Evolutionary conservation across 257 asterid species (phyloP).

Genomic region (Cinchona pubescens): DNA sequence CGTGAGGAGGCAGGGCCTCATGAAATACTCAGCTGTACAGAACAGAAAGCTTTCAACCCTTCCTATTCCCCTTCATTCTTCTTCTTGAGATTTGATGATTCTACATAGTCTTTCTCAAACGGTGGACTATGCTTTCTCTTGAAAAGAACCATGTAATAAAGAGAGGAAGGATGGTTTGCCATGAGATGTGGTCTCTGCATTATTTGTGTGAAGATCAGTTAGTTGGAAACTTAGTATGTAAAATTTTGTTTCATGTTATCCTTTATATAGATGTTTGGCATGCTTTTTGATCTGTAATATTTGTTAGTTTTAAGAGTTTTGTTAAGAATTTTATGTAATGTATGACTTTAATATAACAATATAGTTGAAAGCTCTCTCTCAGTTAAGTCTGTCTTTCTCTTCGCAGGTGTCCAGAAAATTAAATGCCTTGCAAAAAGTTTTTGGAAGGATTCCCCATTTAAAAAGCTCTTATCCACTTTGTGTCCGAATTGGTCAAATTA

Average conservation of each 20-base stretch:
- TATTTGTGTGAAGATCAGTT: conserved; percentile 17
- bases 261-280: conserved; percentile 11
- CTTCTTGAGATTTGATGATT: conserved; percentile 29
- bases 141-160: conserved; percentile 32
- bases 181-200: no score
- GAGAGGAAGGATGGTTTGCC: conserved; percentile 26
- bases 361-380: neutral
- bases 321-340: neutral
- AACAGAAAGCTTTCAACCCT: conserved; percentile 61
- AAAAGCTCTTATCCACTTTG: neutral
- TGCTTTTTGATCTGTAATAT: conserved; percentile 10
- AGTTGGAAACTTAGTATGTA: conserved; percentile 5
- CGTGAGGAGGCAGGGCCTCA: conserved; percentile 77
- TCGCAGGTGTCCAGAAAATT: neutral
- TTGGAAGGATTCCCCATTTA: neutral
- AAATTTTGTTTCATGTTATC: conserved; percentile 5
- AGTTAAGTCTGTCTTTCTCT: neutral
- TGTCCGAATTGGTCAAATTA: no score
- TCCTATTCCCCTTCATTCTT: conserved; percentile 33
- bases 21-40: conserved; percentile 66
- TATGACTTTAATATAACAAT: conserved; percentile 4
- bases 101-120: conserved; percentile 1
- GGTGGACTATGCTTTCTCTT: conserved; percentile 6
- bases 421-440: neutral
- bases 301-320: conserved; percentile 11